phyloP scores from a whole-genome alignment of 257 asterid species.

The Cinchona pubescens region DNA sequence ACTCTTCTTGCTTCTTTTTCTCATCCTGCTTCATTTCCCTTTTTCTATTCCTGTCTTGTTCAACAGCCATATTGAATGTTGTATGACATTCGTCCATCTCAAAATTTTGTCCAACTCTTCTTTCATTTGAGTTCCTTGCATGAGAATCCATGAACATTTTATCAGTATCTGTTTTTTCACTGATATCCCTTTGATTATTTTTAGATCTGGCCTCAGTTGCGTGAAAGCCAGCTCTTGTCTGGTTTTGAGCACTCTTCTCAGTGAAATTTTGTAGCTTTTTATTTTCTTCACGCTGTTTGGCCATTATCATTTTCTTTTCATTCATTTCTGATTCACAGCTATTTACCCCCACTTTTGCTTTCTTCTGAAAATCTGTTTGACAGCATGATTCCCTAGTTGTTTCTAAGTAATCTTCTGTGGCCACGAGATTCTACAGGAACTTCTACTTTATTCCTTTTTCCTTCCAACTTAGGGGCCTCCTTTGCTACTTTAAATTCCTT shows the following conservation, averaged over 20 bases:
- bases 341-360: constrained; percentile 23
- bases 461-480: constrained; percentile 35
- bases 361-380: constrained; percentile 33
- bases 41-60: constrained; percentile 30
- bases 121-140: constrained; percentile 27
- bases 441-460: constrained; percentile 27
- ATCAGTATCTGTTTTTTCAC: constrained; percentile 27
- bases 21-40: constrained; percentile 32
- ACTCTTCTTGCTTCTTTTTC: constrained; percentile 31
- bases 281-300: constrained; percentile 33
- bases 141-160: constrained; percentile 27
- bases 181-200: constrained; percentile 20
- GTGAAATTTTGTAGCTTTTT: constrained; percentile 24
- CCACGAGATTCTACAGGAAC: constrained; percentile 17
- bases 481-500: constrained; percentile 29
- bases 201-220: constrained; percentile 30
- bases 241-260: constrained; percentile 26
- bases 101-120: constrained; percentile 24
- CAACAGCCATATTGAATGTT: constrained; percentile 28
- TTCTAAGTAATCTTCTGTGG: constrained; percentile 27
- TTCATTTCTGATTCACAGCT: constrained; percentile 14
- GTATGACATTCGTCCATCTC: constrained; percentile 34
- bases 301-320: constrained; percentile 25
- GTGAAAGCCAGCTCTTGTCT: constrained; percentile 27
- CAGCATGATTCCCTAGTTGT: constrained; percentile 18